phyloP scores from a whole-genome alignment of 441 rosid species.

The Pelargonium citronellum region DNA sequence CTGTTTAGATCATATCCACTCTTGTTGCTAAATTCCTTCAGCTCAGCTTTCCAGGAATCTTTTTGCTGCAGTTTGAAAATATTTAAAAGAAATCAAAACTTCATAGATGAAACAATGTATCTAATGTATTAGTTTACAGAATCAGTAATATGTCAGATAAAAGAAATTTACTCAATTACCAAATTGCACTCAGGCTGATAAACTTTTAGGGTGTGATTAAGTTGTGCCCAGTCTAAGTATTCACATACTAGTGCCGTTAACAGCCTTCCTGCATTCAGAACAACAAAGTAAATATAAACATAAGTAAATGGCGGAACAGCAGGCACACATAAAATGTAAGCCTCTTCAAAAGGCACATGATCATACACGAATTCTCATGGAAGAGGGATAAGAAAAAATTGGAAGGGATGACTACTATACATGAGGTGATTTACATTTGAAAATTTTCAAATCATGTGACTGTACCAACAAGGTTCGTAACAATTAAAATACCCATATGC shows the following conservation, averaged over 20 bases:
- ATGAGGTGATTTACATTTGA: background rate
- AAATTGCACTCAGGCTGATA: slow-evolving; percentile 30
- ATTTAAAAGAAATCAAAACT: background rate
- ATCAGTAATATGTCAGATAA: background rate
- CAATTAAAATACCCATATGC: background rate
- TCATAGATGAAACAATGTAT: background rate
- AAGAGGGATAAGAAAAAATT: background rate
- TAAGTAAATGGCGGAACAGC: background rate
- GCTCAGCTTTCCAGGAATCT: slow-evolving; percentile 27
- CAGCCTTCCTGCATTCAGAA: slow-evolving; percentile 24
- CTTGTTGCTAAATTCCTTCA: slow-evolving; percentile 28
- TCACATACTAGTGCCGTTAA: slow-evolving; percentile 27
- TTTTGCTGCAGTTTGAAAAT: slow-evolving; percentile 23
- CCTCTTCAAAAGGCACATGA: background rate
- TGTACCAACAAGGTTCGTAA: background rate
- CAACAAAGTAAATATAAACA: background rate
- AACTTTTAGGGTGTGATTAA: slow-evolving; percentile 26
- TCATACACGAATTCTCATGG: background rate
- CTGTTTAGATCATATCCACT: slow-evolving; percentile 29
- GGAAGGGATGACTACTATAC: background rate
- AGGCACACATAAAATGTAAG: background rate
- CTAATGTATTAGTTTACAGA: background rate
- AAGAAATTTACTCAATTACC: slow-evolving; percentile 21
- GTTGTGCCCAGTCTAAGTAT: slow-evolving; percentile 31
- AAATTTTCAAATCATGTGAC: background rate